Conservation (phyloP, 164 flowering plant species). For the Nelumbo lutea region DNA sequence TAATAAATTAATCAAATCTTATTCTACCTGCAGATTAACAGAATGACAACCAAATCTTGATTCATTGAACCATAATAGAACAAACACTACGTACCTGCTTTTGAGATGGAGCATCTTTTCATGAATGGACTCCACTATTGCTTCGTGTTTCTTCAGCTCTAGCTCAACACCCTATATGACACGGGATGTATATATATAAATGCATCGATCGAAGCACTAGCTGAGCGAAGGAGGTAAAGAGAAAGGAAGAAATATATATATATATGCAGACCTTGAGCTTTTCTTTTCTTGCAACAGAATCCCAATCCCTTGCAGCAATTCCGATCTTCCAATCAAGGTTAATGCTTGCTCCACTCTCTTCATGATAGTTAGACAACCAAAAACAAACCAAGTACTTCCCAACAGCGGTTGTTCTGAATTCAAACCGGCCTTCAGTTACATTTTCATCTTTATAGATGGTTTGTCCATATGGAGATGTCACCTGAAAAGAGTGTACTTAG, state of each 20-base stretch:
- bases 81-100: no score
- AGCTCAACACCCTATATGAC: slow-evolving; percentile 82
- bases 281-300: slow-evolving; percentile 88
- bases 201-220: background rate
- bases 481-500: no score
- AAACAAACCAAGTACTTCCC: slow-evolving; percentile 92
- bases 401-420: slow-evolving; percentile 73
- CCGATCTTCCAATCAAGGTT: slow-evolving; percentile 90
- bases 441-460: slow-evolving; percentile 60
- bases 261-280: slow-evolving; percentile 58
- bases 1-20: no score
- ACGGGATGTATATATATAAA: background rate
- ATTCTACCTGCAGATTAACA: no score
- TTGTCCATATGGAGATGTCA: slow-evolving; percentile 29
- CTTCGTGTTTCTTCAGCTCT: slow-evolving; percentile 39
- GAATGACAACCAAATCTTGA: no score
- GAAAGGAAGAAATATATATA: no score
- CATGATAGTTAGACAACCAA: slow-evolving; percentile 41
- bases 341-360: slow-evolving; percentile 45
- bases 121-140: no score
- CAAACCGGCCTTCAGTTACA: slow-evolving; percentile 69
- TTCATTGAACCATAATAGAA: no score
- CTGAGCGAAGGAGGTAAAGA: no score
- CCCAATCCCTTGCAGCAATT: slow-evolving; percentile 96
- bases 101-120: no score